phyloP scores from a whole-genome alignment of 371 early-diverging fungal genomes.

The Rhizomucor pusillus region DNA sequence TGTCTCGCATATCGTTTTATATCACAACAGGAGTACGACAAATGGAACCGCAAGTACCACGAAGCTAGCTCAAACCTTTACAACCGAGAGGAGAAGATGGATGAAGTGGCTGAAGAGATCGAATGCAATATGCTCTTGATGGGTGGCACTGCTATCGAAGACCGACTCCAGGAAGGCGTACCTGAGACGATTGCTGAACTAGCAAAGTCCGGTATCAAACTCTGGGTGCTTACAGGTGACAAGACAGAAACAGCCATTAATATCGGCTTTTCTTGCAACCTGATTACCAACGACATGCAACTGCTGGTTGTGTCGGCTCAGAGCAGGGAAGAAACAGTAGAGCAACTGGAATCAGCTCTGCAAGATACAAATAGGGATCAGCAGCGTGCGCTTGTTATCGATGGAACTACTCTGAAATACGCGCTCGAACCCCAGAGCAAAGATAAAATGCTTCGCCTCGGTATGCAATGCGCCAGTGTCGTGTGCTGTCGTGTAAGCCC shows the following conservation, averaged over 20 bases:
- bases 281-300: conserved; percentile 67
- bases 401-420: conserved; percentile 84
- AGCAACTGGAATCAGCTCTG: conserved; percentile 65
- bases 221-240: conserved; percentile 97
- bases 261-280: conserved; percentile 78
- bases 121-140: conserved; percentile 72
- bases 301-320: conserved; percentile 65
- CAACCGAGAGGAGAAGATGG: conserved; percentile 71
- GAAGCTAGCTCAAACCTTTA: conserved; percentile 66
- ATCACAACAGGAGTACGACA: conserved; percentile 63
- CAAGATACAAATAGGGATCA: conserved; percentile 28
- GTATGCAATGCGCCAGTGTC: conserved; percentile 71
- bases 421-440: conserved; percentile 63
- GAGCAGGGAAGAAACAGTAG: conserved; percentile 51
- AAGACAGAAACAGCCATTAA: conserved; percentile 86
- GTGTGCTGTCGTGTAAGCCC: conserved; percentile 91
- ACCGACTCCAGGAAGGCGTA: conserved; percentile 87
- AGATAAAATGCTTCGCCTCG: conserved; percentile 62
- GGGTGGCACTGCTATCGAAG: conserved; percentile 94
- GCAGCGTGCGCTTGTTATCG: conserved; percentile 83
- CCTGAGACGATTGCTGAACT: conserved; percentile 80
- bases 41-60: conserved; percentile 59
- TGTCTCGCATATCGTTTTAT: conserved; percentile 78
- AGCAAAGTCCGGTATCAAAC: conserved; percentile 81
- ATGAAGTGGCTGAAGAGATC: conserved; percentile 67